A percentile compares a stretch with the other conserved stretches of the same genome.
These are phyloP conservation scores for Wickerhamomyces canadensis DNA, from an alignment of 805 yeast genomes.

Conservation along the genomic window DNA sequence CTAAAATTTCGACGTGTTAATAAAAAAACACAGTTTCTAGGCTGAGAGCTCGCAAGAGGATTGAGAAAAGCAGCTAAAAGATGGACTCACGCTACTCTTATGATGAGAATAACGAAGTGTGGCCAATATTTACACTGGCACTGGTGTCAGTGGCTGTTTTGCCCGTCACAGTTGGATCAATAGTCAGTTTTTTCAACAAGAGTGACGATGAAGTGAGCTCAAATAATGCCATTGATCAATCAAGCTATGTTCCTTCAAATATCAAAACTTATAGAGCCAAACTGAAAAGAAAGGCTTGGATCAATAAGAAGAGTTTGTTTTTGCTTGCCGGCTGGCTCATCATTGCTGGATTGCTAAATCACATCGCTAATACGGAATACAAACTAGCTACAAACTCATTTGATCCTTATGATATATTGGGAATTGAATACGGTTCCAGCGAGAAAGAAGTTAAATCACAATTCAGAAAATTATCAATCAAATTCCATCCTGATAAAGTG, in stretches of 20 bases:
- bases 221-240: slow-evolving; percentile 9
- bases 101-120: slow-evolving; percentile 85
- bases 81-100: slow-evolving; percentile 57
- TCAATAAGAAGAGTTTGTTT: slow-evolving; percentile 7
- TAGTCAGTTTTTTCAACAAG: background rate
- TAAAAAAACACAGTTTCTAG: too few species aligned
- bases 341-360: slow-evolving; percentile 34
- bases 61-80: too few species aligned
- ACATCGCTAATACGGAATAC: slow-evolving; percentile 26
- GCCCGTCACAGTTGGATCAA: slow-evolving; percentile 45
- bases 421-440: slow-evolving; percentile 58
- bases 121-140: slow-evolving; percentile 88
- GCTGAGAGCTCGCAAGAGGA: too few species aligned
- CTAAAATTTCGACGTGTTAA: too few species aligned
- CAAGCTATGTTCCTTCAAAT: slow-evolving; percentile 3
- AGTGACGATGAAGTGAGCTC: slow-evolving; percentile 7
- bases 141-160: slow-evolving; percentile 59
- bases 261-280: slow-evolving; percentile 20
- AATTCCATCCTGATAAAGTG: slow-evolving; percentile 91
- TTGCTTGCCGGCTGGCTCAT: slow-evolving; percentile 22
- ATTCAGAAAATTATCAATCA: slow-evolving; percentile 81
- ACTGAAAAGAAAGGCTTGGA: slow-evolving; percentile 1
- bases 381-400: slow-evolving; percentile 47
- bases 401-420: slow-evolving; percentile 89
- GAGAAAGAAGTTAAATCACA: slow-evolving; percentile 77